phyloP scores from a whole-genome alignment of 225 moss, liverwort and hornwort genomes.

The Straminergon stramineum region DNA sequence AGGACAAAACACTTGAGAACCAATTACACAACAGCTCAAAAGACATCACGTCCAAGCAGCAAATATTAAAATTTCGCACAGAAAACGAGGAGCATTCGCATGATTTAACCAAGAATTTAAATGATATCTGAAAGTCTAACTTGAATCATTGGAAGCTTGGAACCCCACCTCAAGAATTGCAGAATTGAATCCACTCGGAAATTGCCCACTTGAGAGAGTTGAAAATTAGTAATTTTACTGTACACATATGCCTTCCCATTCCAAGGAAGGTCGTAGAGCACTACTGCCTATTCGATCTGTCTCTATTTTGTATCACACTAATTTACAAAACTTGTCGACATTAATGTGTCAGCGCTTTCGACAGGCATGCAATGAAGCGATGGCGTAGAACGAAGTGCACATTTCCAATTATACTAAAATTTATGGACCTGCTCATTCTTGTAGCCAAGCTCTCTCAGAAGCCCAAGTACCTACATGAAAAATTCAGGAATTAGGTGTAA shows the following conservation, averaged over 20 bases:
- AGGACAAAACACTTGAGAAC: background rate
- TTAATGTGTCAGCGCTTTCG: background rate
- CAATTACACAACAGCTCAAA: background rate
- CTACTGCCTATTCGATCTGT: background rate
- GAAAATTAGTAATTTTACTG: background rate
- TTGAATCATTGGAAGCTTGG: background rate
- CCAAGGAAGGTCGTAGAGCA: background rate
- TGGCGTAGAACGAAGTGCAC: background rate
- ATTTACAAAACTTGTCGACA: background rate
- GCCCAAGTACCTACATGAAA: conserved; percentile 27
- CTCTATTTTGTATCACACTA: background rate
- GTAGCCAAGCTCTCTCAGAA: conserved; percentile 33
- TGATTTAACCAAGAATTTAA: background rate
- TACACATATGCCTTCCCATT: background rate
- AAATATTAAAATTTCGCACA: background rate
- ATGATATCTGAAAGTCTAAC: background rate
- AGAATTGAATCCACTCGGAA: background rate
- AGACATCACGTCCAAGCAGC: background rate
- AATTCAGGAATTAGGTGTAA: background rate
- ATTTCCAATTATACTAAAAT: conserved; percentile 8
- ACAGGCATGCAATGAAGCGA: background rate
- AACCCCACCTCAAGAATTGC: background rate
- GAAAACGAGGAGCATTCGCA: background rate
- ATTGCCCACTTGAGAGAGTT: background rate
- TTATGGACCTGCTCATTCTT: conserved; percentile 42